Evolutionary conservation across 129 eudicot genomes (phyloP), one percentile per base, ranked within the genome.

Genomic region (Pseudognaphalium luteoalbum): DNA sequence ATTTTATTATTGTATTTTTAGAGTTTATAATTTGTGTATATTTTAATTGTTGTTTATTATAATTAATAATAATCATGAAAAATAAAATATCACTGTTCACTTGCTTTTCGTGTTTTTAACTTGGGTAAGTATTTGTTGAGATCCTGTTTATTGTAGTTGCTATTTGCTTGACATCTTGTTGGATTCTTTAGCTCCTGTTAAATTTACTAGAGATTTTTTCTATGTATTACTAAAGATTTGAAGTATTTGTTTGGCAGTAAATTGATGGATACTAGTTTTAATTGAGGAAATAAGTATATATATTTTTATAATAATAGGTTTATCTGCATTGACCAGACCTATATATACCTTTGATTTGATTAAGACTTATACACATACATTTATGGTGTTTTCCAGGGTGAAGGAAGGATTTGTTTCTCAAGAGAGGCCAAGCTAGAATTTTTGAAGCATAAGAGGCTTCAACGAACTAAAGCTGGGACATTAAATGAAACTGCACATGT

Each of bases 401-500:
- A 94, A 84, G 98, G 98, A 70, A 85, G 87, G 87, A 87, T 65
- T 75, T 91, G 97, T 73, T 82, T 80, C 72, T 91, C 96, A 11
- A 89, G 89, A 82, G 98, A 94, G 70, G 88, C 93, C 9, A 91
- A 86, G 62, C 78, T 91, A 63, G 97, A 88, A 67, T 89, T 91
- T 85, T 32, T 94, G 85, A 94, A 87, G 88, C 88, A 79, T 28
- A 91, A 94, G 83, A 91, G 88, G 88, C 97, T 94, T 81, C 96
- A 86, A 75, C 84, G 86, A 56, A 78, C 89, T 75, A 89, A 91
- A 79, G 75, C 80, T 1, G 88, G 84, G 71, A 56, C 83, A 22
- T 68, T 64, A 25, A 72, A 84, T 83, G 88, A 85, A 44, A 82
- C 57, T n/a, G 20, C 73, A 67, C 6, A 20, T 74, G 83, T 79